Evolutionary conservation across 148 eudicot species (phyloP).

Genomic region (Vaccinium myrtillus): DNA sequence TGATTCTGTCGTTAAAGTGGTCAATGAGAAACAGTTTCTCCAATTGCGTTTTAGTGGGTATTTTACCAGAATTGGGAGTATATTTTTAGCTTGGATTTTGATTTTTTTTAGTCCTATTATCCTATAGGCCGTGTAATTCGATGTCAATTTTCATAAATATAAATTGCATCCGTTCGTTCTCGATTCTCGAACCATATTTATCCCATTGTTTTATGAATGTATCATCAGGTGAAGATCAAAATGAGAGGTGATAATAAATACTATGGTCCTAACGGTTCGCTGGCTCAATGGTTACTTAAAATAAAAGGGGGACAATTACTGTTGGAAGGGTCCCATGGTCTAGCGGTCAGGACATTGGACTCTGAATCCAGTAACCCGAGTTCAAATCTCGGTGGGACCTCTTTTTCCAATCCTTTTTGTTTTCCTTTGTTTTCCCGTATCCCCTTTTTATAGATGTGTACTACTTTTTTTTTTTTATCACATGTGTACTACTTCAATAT

Average conservation of each 20-base stretch:
- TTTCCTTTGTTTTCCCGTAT: background rate
- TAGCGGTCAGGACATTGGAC: slow-evolving; percentile 5
- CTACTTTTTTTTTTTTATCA: too few species aligned
- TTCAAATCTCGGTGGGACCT: slow-evolving; percentile 77
- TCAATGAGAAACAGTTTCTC: background rate
- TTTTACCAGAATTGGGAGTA: background rate
- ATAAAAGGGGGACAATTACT: background rate
- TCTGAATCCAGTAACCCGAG: slow-evolving; percentile 49
- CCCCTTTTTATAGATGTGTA: too few species aligned
- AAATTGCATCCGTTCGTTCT: too few species aligned
- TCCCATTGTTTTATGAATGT: too few species aligned
- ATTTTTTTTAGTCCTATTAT: background rate
- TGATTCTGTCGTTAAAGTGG: background rate
- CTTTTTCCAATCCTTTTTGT: background rate
- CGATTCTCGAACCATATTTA: too few species aligned
- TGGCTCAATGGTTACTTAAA: background rate
- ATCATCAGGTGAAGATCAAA: background rate
- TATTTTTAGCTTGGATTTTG: background rate
- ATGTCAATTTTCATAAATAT: too few species aligned
- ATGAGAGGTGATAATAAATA: too few species aligned
- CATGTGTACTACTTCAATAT: too few species aligned
- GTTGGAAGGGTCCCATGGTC: background rate
- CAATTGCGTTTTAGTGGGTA: too few species aligned
- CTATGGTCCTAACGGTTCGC: background rate
- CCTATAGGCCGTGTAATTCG: background rate